Evolutionary conservation across 257 asterid genomes (phyloP).

Genomic region (Handroanthus guayacan): DNA sequence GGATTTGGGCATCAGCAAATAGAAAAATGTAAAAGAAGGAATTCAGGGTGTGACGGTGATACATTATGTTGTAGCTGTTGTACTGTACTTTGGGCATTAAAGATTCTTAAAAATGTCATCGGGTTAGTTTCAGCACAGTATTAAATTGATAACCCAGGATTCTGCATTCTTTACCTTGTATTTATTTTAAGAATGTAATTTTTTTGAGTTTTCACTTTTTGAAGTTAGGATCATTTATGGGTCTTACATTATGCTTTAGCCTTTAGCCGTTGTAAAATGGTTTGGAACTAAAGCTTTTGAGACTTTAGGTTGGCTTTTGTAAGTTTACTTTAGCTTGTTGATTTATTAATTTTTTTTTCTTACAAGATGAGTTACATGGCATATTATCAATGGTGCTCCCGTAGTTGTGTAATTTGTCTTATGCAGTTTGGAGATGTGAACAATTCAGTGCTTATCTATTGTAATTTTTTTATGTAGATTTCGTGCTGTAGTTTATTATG

Average conservation of each 20-base stretch:
- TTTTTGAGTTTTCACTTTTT: too few relatives aligned
- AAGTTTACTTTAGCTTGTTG: background rate
- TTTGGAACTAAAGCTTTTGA: slow-evolving; percentile 20
- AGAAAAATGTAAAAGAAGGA: background rate
- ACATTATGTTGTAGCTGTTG: background rate
- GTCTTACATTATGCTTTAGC: slow-evolving; percentile 13
- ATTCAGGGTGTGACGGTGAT: slow-evolving; percentile 15
- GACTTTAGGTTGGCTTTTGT: slow-evolving; percentile 6
- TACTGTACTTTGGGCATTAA: slow-evolving; percentile 5
- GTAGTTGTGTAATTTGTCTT: too few relatives aligned
- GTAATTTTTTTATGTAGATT: background rate
- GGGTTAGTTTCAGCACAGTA: slow-evolving; percentile 11
- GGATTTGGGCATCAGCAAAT: background rate
- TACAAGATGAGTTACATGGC: too few relatives aligned
- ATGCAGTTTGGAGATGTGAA: background rate
- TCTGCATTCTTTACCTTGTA: slow-evolving; percentile 12
- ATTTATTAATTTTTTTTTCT: too few relatives aligned
- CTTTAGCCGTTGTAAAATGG: slow-evolving; percentile 7
- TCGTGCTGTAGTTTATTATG: background rate
- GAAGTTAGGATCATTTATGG: slow-evolving; percentile 13
- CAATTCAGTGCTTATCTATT: background rate
- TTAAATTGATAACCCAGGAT: background rate
- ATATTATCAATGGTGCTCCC: too few relatives aligned
- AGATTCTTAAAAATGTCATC: background rate
- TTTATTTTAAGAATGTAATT: background rate